These are phyloP conservation scores for Xerocomus nothofagi DNA, from an alignment of 1,284 basidiomycete species.

Conservation along the genomic window DNA sequence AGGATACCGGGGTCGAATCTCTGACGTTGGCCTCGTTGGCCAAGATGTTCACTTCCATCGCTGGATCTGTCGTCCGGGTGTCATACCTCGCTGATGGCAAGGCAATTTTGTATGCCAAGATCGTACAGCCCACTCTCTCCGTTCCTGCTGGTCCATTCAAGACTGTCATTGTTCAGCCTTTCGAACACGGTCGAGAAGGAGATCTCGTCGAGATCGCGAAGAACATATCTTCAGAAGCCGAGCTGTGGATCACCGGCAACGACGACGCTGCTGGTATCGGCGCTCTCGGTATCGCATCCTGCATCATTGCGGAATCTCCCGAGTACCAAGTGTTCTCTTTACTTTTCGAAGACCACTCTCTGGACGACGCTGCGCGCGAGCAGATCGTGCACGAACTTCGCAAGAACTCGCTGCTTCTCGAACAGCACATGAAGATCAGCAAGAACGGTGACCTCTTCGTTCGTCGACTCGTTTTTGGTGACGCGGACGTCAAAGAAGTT, in stretches of 20 bases:
- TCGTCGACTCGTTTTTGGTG: conserved; percentile 26
- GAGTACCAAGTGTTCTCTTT: conserved; percentile 31
- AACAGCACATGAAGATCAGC: conserved; percentile 32
- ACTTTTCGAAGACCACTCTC: conserved; percentile 31
- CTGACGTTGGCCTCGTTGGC: conserved; percentile 12
- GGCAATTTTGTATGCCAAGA: conserved; percentile 18
- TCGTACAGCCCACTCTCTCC: conserved; percentile 14
- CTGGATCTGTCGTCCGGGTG: conserved; percentile 8
- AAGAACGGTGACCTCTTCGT: conserved; percentile 25
- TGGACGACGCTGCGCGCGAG: conserved; percentile 27
- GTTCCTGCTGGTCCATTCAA: conserved; percentile 23
- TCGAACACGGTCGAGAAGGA: conserved; percentile 26
- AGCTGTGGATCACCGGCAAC: conserved; percentile 32
- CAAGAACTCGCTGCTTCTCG: conserved; percentile 26
- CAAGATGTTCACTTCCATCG: conserved; percentile 11
- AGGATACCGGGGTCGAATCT: conserved; percentile 14
- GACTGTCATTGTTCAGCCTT: conserved; percentile 26
- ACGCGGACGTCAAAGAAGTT: conserved; percentile 12
- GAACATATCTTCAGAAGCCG: conserved; percentile 26
- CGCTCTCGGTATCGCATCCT: conserved; percentile 31
- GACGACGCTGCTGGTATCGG: conserved; percentile 32
- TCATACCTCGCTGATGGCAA: conserved; percentile 14
- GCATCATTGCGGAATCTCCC: conserved; percentile 31
- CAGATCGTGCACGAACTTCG: conserved; percentile 27
- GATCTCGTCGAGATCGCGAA: conserved; percentile 27